Evolutionary conservation across 768 basidiomycete genomes (phyloP), one percentile per base, ranked within the genome.

Genomic region (Russula compacta): DNA sequence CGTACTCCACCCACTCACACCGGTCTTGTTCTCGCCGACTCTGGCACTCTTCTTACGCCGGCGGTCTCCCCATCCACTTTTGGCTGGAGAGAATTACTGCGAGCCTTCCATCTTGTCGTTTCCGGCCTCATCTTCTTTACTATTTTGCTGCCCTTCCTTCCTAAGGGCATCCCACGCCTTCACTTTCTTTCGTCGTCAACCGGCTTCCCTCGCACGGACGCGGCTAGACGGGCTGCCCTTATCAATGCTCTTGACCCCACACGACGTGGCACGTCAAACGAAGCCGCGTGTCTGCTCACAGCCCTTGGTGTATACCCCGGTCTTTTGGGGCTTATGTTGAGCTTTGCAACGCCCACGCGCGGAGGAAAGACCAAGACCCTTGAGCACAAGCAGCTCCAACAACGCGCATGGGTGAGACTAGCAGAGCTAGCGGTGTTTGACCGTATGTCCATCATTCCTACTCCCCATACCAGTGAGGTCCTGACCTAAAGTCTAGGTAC

Each of bases 51-150:
- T 59, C 64, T 72, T 39, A 43, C 69, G 10, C 47, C 68, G 6
- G 57, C 66, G 24, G 46, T 52, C 38, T 5, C 59, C 14, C 19
- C 11, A 3, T 60, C 65, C 40, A 61, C 56, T 17, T 85, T 79
- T 75, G 73, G 76, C 6, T 79, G 79, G 76, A 75, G 75, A 47
- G 80, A 85, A 53, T 72, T 77, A 47, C 67, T 85, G n/a, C 86
- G 88, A 66, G 67, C 76, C 4, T 78, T 86, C 71, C 89, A 90
- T 66, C 73, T 90, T 2, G 64, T 82, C 24, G 83, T 86, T 12
- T 88, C 87, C 12, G 69, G 83, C 38, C 71, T 85, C 0, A 80
- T 90, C 5, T 77, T 91, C 57, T 69, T 78, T 58, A 79, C 80
- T 19, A 81, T 85, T 60, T 75, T 86, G 35, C 59, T 83, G 4